Conservation (phyloP, 768 basidiomycete genomes). For the Amanita exitialis region DNA sequence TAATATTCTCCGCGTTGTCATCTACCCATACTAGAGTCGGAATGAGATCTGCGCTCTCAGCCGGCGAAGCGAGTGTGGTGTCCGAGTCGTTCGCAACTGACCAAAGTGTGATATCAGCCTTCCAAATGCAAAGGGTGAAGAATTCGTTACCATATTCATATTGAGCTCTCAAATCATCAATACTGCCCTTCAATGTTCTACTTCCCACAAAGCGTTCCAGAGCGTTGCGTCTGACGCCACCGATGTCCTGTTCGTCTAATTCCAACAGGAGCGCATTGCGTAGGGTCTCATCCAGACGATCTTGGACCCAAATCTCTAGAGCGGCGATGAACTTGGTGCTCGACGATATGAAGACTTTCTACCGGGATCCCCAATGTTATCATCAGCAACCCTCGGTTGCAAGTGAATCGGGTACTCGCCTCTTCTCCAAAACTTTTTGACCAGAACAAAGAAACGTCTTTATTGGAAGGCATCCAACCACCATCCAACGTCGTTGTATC, state of each 20-base stretch:
- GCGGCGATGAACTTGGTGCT: constrained; percentile 5
- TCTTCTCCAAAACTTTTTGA: constrained; percentile 14
- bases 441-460: constrained; percentile 16
- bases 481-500: constrained; percentile 7
- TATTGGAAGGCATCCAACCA: constrained; percentile 5
- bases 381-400: constrained; percentile 8
- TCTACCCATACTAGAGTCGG: constrained; percentile 22
- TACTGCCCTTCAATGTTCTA: constrained; percentile 7
- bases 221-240: constrained; percentile 13
- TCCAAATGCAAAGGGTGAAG: not conserved
- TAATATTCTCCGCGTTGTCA: constrained; percentile 14
- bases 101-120: not conserved
- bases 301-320: constrained; percentile 8
- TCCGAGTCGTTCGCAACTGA: not conserved
- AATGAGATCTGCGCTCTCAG: not conserved
- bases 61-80: not conserved
- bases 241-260: constrained; percentile 14
- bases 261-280: constrained; percentile 7
- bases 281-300: constrained; percentile 9
- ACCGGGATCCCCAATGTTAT: not conserved
- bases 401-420: constrained; percentile 7
- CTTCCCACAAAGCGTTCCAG: constrained; percentile 11
- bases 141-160: constrained; percentile 1
- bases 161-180: constrained; percentile 3
- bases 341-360: not conserved